phyloP scores from a whole-genome alignment of 2,329 filamentous ascomycete genomes.

The Leptographium wingfieldii region DNA sequence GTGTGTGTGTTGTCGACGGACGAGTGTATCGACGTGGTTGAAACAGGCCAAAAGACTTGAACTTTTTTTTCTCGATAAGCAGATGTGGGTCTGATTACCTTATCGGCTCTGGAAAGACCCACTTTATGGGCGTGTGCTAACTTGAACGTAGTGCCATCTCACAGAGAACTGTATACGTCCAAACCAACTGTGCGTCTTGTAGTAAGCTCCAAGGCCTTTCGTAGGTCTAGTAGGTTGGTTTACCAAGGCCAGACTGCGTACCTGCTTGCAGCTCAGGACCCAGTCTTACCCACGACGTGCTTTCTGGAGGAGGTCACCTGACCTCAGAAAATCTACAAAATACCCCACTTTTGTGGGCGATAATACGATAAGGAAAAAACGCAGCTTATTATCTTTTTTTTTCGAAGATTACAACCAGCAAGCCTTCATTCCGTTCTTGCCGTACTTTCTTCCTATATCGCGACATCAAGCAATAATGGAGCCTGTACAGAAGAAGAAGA shows the following conservation, averaged over 20 bases:
- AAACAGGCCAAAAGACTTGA: not conserved
- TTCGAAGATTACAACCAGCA: not conserved
- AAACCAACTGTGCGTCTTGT: too few relatives aligned
- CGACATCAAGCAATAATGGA: not conserved
- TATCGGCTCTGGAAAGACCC: not conserved
- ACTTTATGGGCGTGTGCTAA: too few relatives aligned
- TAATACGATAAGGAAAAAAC: not conserved
- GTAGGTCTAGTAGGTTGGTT: too few relatives aligned
- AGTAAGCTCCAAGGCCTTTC: too few relatives aligned
- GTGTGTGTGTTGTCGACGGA: not conserved
- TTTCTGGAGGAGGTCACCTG: too few relatives aligned
- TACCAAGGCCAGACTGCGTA: too few relatives aligned
- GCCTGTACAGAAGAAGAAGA: not conserved
- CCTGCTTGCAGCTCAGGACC: too few relatives aligned
- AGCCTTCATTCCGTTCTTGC: constrained; percentile 3
- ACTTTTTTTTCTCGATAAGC: not conserved
- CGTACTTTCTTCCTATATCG: constrained; percentile 1
- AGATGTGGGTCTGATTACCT: not conserved
- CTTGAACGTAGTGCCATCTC: too few relatives aligned
- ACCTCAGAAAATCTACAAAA: too few relatives aligned
- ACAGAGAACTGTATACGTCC: too few relatives aligned
- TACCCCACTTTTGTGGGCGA: not conserved
- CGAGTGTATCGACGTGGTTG: not conserved
- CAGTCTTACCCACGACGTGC: too few relatives aligned
- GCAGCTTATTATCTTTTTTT: not conserved